Evolutionary conservation across 148 eudicot genomes (phyloP).

Genomic region (Hydrangea macrophylla): DNA sequence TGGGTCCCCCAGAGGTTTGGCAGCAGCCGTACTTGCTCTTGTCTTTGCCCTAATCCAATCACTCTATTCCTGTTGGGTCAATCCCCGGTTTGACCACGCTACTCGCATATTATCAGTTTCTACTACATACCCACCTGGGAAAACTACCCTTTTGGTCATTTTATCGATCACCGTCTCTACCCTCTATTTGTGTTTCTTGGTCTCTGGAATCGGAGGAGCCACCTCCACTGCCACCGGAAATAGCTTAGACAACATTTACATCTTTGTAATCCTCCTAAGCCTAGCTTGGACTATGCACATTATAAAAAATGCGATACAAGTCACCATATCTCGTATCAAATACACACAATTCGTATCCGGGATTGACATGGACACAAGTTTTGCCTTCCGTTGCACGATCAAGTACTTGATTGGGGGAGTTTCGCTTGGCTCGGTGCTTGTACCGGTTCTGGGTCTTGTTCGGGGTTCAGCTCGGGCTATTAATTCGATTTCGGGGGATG

Average conservation of each 20-base stretch:
- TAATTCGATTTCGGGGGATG: conserved; percentile 44
- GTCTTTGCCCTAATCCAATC: conserved; percentile 36
- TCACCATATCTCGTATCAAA: conserved; percentile 43
- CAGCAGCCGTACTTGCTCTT: conserved; percentile 32
- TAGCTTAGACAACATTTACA: conserved; percentile 14
- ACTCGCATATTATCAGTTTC: conserved; percentile 31
- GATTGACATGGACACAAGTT: conserved; percentile 13
- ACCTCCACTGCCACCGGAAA: conserved; percentile 22
- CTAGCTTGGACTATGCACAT: conserved; percentile 54
- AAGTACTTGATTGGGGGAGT: conserved; percentile 33
- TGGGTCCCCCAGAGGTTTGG: conserved; percentile 43
- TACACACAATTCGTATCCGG: conserved; percentile 38
- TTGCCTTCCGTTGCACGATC: conserved; percentile 18
- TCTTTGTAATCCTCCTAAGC: conserved; percentile 31
- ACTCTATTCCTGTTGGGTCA: conserved; percentile 60
- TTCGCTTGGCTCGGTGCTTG: conserved; percentile 46
- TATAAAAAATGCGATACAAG: conserved; percentile 47
- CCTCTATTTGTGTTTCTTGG: conserved; percentile 33
- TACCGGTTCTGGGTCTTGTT: conserved; percentile 37
- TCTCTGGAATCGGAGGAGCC: conserved; percentile 63
- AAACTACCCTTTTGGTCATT: conserved; percentile 11
- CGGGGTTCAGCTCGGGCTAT: conserved; percentile 43
- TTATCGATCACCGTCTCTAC: conserved; percentile 9
- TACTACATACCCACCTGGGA: conserved; percentile 21
- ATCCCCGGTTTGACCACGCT: conserved; percentile 41